phyloP scores from a whole-genome alignment of 106 monocot genomes.

The Ottelia alismoides region DNA sequence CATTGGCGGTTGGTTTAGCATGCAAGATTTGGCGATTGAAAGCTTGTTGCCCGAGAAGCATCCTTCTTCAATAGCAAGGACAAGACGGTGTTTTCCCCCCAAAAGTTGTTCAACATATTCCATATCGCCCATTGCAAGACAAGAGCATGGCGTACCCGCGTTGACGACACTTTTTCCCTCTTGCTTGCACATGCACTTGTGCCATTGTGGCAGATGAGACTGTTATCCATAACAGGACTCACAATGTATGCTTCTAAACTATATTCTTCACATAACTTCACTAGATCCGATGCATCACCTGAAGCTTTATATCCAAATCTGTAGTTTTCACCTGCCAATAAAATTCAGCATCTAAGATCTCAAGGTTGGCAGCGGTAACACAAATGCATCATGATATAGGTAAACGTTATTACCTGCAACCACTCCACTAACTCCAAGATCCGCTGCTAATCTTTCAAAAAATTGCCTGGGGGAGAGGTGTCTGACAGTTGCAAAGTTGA shows the following conservation, averaged over 20 bases:
- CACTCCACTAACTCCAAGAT: constrained; percentile 75
- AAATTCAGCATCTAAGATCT: too few relatives aligned
- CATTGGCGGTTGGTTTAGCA: constrained; percentile 66
- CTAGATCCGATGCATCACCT: constrained; percentile 66
- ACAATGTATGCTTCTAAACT: constrained; percentile 60
- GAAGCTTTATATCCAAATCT: constrained; percentile 96
- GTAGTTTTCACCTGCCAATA: constrained; percentile 88
- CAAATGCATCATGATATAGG: too few relatives aligned
- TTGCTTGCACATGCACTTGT: constrained; percentile 7
- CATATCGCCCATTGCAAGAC: constrained; percentile 66
- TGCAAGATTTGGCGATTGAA: constrained; percentile 29
- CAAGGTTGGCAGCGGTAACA: too few relatives aligned
- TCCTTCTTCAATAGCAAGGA: constrained; percentile 27
- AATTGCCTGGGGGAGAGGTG: constrained; percentile 68
- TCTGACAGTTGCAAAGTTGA: constrained; percentile 86
- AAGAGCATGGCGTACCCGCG: constrained; percentile 80
- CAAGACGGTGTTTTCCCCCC: constrained; percentile 78
- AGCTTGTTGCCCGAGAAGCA: constrained; percentile 9
- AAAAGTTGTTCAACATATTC: constrained; percentile 49
- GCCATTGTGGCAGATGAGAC: constrained; percentile 20
- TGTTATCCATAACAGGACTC: constrained; percentile 66
- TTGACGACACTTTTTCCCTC: constrained; percentile 87
- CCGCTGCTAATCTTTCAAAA: constrained; percentile 78
- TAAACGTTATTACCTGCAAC: constrained; percentile 68
- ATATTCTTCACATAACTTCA: constrained; percentile 75